Evolutionary conservation across 768 basidiomycete genomes (phyloP).

Genomic region (Kwoniella europaea): DNA sequence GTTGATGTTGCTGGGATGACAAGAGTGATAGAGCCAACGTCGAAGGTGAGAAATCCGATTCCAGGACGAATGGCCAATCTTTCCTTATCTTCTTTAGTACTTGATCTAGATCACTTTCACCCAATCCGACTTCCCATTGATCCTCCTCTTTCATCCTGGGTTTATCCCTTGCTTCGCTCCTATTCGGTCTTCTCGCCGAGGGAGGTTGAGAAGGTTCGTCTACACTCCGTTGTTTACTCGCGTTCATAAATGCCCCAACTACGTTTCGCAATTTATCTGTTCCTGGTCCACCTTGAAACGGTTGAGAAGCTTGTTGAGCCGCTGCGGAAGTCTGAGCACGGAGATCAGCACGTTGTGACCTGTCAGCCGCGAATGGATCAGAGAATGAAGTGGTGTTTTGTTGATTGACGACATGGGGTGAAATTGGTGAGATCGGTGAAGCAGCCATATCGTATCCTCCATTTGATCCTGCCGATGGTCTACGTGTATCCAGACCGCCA

Average conservation of each 20-base stretch:
- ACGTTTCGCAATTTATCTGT: constrained; percentile 50
- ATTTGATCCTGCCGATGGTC: constrained; percentile 28
- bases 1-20: constrained; percentile 8
- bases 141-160: constrained; percentile 27
- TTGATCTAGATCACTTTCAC: constrained; percentile 78
- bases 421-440: constrained; percentile 35
- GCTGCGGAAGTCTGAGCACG: constrained; percentile 39
- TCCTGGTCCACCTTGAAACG: constrained; percentile 28
- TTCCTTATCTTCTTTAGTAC: constrained; percentile 82
- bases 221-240: constrained; percentile 25
- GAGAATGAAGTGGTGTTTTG: constrained; percentile 30
- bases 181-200: constrained; percentile 26
- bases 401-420: constrained; percentile 10
- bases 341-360: constrained; percentile 44
- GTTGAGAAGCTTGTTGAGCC: constrained; percentile 30
- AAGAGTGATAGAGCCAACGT: constrained; percentile 88
- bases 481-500: constrained; percentile 12
- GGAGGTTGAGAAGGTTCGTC: constrained; percentile 14
- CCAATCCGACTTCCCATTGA: constrained; percentile 34
- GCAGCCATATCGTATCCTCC: constrained; percentile 24
- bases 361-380: constrained; percentile 52
- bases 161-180: constrained; percentile 31
- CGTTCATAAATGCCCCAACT: constrained; percentile 52
- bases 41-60: constrained; percentile 78
- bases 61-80: constrained; percentile 81